These are phyloP conservation scores for Fusarium sp. DNA, from an alignment of 2,329 filamentous ascomycete species.

Conservation along the genomic window DNA sequence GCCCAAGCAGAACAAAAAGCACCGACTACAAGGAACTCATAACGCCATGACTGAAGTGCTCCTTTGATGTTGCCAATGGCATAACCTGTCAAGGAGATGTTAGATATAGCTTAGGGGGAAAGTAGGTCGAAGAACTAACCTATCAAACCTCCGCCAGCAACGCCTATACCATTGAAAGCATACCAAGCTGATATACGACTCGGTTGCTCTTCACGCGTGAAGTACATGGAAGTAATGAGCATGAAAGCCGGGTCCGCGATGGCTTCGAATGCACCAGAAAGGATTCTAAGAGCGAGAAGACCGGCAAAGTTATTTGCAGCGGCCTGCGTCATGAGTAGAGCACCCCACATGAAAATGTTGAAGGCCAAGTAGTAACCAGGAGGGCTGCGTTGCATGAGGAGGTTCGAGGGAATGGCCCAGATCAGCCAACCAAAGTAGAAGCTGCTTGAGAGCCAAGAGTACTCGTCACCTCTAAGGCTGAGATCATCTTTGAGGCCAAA, in stretches of 20 bases:
- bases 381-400: slow-evolving; percentile 49
- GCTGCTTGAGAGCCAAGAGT: slow-evolving; percentile 57
- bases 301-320: slow-evolving; percentile 67
- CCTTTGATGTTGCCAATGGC: slow-evolving; percentile 71
- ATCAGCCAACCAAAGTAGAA: slow-evolving; percentile 56
- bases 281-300: slow-evolving; percentile 65
- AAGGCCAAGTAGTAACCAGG: slow-evolving; percentile 53
- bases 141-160: slow-evolving; percentile 65
- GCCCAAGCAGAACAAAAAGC: slow-evolving; percentile 70
- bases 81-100: slow-evolving; percentile 53
- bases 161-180: slow-evolving; percentile 68
- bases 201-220: slow-evolving; percentile 71
- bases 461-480: slow-evolving; percentile 66
- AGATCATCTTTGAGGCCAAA: slow-evolving; percentile 72
- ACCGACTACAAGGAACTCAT: slow-evolving; percentile 74
- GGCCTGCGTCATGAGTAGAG: slow-evolving; percentile 61
- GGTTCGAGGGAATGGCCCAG: slow-evolving; percentile 51
- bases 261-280: slow-evolving; percentile 75
- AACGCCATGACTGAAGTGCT: slow-evolving; percentile 70
- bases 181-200: slow-evolving; percentile 70
- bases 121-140: slow-evolving; percentile 35
- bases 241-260: slow-evolving; percentile 64
- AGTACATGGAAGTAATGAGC: slow-evolving; percentile 74
- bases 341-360: slow-evolving; percentile 68
- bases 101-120: neutral